A percentile compares a stretch with the other conserved stretches of the same genome.
These are phyloP conservation scores for Backusella australiensis DNA, from an alignment of 192 early-diverging fungal species.

Conservation along the genomic window DNA sequence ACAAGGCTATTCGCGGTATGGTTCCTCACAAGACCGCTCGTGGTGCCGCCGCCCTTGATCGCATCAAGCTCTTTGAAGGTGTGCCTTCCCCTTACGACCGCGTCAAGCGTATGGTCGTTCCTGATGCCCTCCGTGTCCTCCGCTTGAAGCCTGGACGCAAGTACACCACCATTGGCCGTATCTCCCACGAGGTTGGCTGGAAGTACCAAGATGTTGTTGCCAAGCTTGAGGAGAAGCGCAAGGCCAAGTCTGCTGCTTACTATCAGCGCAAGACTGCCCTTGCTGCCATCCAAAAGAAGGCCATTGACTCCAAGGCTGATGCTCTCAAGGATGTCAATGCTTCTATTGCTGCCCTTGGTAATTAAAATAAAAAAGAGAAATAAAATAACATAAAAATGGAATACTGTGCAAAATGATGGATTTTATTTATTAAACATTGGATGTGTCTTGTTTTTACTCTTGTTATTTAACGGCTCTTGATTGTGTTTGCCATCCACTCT, in stretches of 20 bases:
- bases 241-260: constrained; percentile 89
- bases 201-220: constrained; percentile 98
- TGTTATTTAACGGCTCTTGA: neutral
- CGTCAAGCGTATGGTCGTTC: constrained; percentile 96
- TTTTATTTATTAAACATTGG: neutral
- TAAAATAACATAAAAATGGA: neutral
- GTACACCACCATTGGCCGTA: constrained; percentile 92
- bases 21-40: constrained; percentile 99
- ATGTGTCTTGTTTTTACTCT: neutral
- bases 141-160: constrained; percentile 97
- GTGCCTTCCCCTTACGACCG: constrained; percentile 97
- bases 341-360: constrained; percentile 54
- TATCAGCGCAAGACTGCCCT: constrained; percentile 86
- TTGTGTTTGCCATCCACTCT: neutral
- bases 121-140: constrained; percentile 95
- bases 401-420: neutral
- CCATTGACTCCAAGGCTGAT: constrained; percentile 46
- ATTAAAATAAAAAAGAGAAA: constrained; percentile 38
- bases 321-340: constrained; percentile 57
- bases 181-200: constrained; percentile 97
- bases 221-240: constrained; percentile 98
- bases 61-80: constrained; percentile 99
- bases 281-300: constrained; percentile 34
- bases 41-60: constrained; percentile 94
- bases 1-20: constrained; percentile 98